These are phyloP conservation scores for Metschnikowia chrysomelidarum DNA, from an alignment of 805 yeast species.

Conservation along the genomic window DNA sequence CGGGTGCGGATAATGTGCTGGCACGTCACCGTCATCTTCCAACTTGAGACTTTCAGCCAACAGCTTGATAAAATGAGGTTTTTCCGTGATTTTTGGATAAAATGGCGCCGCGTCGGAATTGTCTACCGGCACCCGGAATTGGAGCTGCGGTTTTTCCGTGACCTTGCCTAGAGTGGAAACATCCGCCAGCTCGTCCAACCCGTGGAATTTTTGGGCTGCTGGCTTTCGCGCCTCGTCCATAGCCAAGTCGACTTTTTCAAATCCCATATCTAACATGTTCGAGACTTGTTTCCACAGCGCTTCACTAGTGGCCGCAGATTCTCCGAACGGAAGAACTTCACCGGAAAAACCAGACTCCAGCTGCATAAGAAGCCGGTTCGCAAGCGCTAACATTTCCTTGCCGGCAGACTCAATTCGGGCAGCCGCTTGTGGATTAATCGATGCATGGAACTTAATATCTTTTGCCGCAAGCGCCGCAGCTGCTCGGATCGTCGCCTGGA, in stretches of 20 bases:
- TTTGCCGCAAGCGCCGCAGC: constrained; percentile 71
- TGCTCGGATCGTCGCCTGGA: constrained; percentile 35
- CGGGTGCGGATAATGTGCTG: constrained; percentile 61
- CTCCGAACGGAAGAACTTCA: constrained; percentile 31
- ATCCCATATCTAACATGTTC: constrained; percentile 61
- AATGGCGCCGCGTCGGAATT: constrained; percentile 73
- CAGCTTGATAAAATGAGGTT: constrained; percentile 67
- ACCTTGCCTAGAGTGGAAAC: constrained; percentile 4
- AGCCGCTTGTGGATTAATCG: constrained; percentile 52
- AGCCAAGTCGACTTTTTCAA: constrained; percentile 75
- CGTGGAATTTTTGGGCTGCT: constrained; percentile 20
- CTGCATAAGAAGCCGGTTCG: constrained; percentile 44
- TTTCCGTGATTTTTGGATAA: constrained; percentile 64
- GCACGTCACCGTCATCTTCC: constrained; percentile 4
- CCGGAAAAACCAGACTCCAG: constrained; percentile 18
- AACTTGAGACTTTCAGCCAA: constrained; percentile 47
- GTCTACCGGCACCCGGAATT: constrained; percentile 59
- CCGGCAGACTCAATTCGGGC: constrained; percentile 41
- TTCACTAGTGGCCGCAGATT: constrained; percentile 39
- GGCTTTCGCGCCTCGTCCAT: constrained; percentile 44
- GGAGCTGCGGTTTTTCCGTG: constrained; percentile 61
- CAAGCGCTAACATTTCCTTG: constrained; percentile 40
- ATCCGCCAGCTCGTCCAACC: constrained; percentile 10
- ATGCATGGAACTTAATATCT: constrained; percentile 73
- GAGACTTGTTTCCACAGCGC: constrained; percentile 63